These are phyloP conservation scores for Orychophragmus violaceus DNA, from an alignment of 345 rosid species.

Conservation along the genomic window DNA sequence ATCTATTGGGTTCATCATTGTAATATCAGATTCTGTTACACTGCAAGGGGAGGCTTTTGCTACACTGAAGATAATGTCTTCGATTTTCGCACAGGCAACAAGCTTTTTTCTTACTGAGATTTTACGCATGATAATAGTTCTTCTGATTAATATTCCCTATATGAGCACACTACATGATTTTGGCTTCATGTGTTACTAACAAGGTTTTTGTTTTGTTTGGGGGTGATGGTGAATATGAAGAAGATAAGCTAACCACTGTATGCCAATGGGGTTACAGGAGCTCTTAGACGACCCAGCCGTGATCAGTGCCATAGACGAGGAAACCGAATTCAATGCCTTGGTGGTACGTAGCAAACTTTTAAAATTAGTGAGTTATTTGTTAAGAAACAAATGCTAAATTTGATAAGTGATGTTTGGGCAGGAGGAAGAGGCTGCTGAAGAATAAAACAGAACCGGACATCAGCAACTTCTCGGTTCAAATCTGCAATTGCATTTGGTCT, in stretches of 20 bases:
- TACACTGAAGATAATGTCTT: slow-evolving; percentile 82
- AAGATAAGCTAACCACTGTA: neutral
- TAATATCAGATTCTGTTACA: slow-evolving; percentile 77
- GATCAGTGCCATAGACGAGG: slow-evolving; percentile 78
- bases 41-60: slow-evolving; percentile 94
- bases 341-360: slow-evolving; percentile 49
- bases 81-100: slow-evolving; percentile 72
- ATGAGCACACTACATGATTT: neutral
- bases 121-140: neutral
- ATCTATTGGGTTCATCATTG: no score
- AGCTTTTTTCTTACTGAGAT: slow-evolving; percentile 15
- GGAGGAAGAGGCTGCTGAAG: slow-evolving; percentile 96
- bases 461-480: no score
- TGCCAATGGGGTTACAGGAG: slow-evolving; percentile 47
- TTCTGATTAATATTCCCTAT: neutral
- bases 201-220: neutral
- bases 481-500: no score
- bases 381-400: neutral
- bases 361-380: neutral
- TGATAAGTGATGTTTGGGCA: slow-evolving; percentile 28
- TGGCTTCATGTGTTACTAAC: neutral
- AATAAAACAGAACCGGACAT: no score
- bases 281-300: slow-evolving; percentile 77
- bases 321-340: slow-evolving; percentile 86
- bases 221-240: neutral